Evolutionary conservation across 2,329 filamentous ascomycete genomes (phyloP), one percentile per base, ranked within the genome.

Genomic region (Onygenales sp.): DNA sequence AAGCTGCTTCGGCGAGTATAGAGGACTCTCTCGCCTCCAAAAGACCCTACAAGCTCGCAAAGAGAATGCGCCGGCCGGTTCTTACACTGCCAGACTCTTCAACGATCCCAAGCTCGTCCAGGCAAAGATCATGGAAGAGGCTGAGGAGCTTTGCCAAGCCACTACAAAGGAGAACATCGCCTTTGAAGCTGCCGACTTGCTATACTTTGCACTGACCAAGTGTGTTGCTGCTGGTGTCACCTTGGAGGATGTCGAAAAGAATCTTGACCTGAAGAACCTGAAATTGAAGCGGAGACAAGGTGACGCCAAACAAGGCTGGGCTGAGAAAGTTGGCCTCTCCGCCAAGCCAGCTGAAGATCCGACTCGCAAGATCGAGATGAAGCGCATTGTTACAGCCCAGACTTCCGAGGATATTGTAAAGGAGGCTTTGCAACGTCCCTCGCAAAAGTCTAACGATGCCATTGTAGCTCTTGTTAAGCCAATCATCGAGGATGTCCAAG

Each of bases 61-160:
- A 68, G 72, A 80, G 42, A 88, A 87, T 14, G 91, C 92, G 0
- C 92, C 93, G 0, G 80, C 80, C 59, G 92, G 91, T 1, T 98
- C 93, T 10, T 98, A 98, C 70, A 98, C 93, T 4, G 88, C 90
- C 14, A 80, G 92, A 36, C 76, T 98, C 1, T 98, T 97, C 76
- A 91, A 86, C 14, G 93, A 98, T 58, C 82, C 88, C 61, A 91
- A 94, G 68, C 79, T 98, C 52, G 74, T 96, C 52, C 81, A 88
- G 43, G 93, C 93, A 2, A 98, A 98, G 78, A 96, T 98, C 53
- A 94, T 97, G 84, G 93, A 98, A 70, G 93, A 98, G 70, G 93
- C 93, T 0, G 88, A 94, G 65, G 93, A 98, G 73, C 79, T 98
- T 42, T 96, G 92, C 65, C 84, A 93, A 58, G 92, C 93, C 13